Percentiles rank a stretch among this genome's conserved stretches.
These are phyloP conservation scores for Biscutella laevigata DNA, from an alignment of 441 rosid genomes.

Conservation along the genomic window DNA sequence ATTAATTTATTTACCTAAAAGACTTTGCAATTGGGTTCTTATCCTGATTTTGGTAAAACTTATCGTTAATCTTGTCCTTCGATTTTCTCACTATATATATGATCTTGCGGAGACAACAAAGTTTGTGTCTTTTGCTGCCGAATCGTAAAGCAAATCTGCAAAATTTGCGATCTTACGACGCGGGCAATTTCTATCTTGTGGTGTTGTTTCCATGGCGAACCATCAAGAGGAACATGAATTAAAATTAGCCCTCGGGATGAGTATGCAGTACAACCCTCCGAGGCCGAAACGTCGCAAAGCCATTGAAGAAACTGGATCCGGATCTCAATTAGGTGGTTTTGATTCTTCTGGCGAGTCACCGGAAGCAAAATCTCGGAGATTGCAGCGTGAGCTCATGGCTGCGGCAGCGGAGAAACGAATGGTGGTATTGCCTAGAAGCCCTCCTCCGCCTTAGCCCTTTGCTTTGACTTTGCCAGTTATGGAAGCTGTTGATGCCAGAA, in stretches of 20 bases:
- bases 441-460: constrained; percentile 20
- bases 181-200: neutral
- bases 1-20: too few relatives aligned
- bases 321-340: constrained; percentile 15
- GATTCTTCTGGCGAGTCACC: constrained; percentile 36
- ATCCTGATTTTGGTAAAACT: neutral
- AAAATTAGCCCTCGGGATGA: constrained; percentile 74
- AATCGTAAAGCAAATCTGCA: constrained; percentile 20
- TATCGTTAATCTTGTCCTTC: neutral
- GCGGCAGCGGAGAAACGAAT: constrained; percentile 96
- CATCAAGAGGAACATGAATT: constrained; percentile 89
- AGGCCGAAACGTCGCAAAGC: constrained; percentile 95
- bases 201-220: constrained; percentile 59
- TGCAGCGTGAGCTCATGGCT: constrained; percentile 87
- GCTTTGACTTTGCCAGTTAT: constrained; percentile 23
- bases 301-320: constrained; percentile 41
- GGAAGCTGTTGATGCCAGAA: too few relatives aligned
- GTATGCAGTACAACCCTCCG: constrained; percentile 79
- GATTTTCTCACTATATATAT: neutral
- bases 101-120: neutral
- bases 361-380: constrained; percentile 47
- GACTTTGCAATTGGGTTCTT: too few relatives aligned
- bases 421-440: constrained; percentile 26
- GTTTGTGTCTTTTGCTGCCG: neutral
- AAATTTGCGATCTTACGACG: constrained; percentile 7